A percentile compares a stretch with the other conserved stretches of the same genome.
phyloP scores from a whole-genome alignment of 2,329 filamentous ascomycete species.

The Epichloe sp. region DNA sequence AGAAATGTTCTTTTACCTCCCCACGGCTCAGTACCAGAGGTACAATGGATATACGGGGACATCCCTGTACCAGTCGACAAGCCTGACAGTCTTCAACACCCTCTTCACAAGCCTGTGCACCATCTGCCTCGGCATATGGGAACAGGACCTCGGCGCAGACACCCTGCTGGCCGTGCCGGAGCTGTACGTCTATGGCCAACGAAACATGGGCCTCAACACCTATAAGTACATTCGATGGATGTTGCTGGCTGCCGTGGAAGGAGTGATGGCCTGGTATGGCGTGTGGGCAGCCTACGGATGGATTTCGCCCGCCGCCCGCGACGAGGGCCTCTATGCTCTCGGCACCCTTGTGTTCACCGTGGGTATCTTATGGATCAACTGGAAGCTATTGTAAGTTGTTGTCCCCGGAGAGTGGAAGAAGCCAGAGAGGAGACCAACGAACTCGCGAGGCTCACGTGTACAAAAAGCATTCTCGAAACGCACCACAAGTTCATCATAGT shows the following conservation, averaged over 20 bases:
- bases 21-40: conserved; percentile 70
- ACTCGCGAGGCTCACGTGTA: too few relatives aligned
- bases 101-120: conserved; percentile 83
- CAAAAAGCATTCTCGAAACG: conserved; percentile 52
- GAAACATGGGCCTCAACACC: conserved; percentile 59
- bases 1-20: conserved; percentile 67
- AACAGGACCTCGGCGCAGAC: conserved; percentile 72
- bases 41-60: conserved; percentile 84
- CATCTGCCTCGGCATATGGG: conserved; percentile 83
- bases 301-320: conserved; percentile 37
- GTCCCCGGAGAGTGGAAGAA: not conserved
- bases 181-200: conserved; percentile 73
- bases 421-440: not conserved
- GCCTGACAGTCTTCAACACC: conserved; percentile 84
- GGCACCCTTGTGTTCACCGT: conserved; percentile 61
- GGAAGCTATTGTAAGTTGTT: conserved; percentile 57
- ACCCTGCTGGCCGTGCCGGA: conserved; percentile 89
- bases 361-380: conserved; percentile 58
- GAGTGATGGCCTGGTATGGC: conserved; percentile 60
- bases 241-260: conserved; percentile 57
- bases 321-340: conserved; percentile 60
- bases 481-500: conserved; percentile 61
- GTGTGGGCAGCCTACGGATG: conserved; percentile 38
- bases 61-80: conserved; percentile 77
- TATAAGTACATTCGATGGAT: conserved; percentile 66